Conservation (phyloP, 2,329 filamentous ascomycete species). For the Arthroderma sp. region DNA sequence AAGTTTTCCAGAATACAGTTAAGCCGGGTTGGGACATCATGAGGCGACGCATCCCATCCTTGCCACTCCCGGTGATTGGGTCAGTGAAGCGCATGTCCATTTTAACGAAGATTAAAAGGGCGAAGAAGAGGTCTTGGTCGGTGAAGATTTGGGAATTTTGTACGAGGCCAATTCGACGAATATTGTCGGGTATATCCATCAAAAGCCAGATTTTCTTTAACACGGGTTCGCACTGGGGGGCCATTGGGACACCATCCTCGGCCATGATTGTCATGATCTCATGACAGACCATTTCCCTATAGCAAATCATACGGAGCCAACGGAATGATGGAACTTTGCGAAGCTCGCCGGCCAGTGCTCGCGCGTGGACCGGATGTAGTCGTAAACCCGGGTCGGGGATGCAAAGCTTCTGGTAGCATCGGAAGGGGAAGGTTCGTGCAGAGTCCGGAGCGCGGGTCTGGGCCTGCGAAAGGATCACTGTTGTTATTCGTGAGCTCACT, state of each 20-base stretch:
- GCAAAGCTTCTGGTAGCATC: conserved; percentile 44
- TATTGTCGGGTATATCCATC: conserved; percentile 51
- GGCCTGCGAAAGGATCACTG: conserved; percentile 46
- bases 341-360: conserved; percentile 20
- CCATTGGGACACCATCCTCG: conserved; percentile 44
- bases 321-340: conserved; percentile 49
- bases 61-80: conserved; percentile 43
- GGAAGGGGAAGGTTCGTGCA: conserved; percentile 46
- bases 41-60: conserved; percentile 40
- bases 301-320: conserved; percentile 56
- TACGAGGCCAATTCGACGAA: conserved; percentile 42
- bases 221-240: conserved; percentile 32
- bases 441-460: conserved; percentile 42
- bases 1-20: conserved; percentile 44
- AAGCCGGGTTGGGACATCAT: conserved; percentile 48
- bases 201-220: conserved; percentile 60
- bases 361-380: conserved; percentile 25
- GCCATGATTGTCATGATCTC: conserved; percentile 53
- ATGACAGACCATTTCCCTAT: conserved; percentile 42
- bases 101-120: conserved; percentile 56
- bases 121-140: conserved; percentile 46
- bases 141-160: conserved; percentile 43
- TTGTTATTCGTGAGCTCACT: conserved; percentile 46
- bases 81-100: conserved; percentile 57
- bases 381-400: conserved; percentile 45